Percentiles rank a stretch among this genome's conserved stretches.
Conservation (phyloP, 139 green algal species). For the Chlorella sp. region DNA sequence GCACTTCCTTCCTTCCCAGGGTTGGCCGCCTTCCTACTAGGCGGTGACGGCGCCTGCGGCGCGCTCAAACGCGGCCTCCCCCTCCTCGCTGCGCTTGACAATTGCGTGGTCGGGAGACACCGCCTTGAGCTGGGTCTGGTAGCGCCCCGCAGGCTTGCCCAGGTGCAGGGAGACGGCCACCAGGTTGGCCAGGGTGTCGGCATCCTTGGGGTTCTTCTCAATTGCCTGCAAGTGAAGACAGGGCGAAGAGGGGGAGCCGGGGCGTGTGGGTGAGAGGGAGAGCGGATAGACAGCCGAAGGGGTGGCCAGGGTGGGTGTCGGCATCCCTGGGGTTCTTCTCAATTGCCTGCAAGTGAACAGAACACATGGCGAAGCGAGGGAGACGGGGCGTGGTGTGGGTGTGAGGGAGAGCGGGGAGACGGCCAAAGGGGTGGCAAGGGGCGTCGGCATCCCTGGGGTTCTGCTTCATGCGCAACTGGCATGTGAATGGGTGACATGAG, state of each 20-base stretch:
- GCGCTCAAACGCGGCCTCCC: conserved; percentile 74
- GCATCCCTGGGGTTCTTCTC: conserved; percentile 91
- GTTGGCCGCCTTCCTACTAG: background rate
- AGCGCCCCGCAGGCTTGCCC: conserved; percentile 76
- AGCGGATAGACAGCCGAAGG: no score
- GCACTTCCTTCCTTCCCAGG: no score
- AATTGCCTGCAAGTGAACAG: conserved; percentile 71
- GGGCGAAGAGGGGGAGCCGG: no score
- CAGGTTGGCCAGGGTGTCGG: conserved; percentile 95
- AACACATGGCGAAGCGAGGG: conserved; percentile 52
- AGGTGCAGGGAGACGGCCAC: conserved; percentile 83
- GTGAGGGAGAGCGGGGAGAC: no score
- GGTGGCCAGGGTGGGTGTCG: conserved; percentile 22
- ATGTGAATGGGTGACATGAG: no score
- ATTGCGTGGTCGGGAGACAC: conserved; percentile 72
- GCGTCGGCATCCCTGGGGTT: conserved; percentile 91
- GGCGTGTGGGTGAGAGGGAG: no score
- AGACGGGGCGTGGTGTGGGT: no score
- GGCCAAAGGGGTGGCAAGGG: no score
- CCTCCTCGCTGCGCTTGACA: conserved; percentile 58
- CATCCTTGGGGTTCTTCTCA: conserved; percentile 91
- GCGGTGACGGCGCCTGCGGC: conserved; percentile 59
- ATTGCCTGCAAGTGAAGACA: conserved; percentile 71
- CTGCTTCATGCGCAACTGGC: no score
- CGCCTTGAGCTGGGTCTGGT: conserved; percentile 65